phyloP scores from a whole-genome alignment of 2,329 filamentous ascomycete genomes.

The Diaporthe vexans region DNA sequence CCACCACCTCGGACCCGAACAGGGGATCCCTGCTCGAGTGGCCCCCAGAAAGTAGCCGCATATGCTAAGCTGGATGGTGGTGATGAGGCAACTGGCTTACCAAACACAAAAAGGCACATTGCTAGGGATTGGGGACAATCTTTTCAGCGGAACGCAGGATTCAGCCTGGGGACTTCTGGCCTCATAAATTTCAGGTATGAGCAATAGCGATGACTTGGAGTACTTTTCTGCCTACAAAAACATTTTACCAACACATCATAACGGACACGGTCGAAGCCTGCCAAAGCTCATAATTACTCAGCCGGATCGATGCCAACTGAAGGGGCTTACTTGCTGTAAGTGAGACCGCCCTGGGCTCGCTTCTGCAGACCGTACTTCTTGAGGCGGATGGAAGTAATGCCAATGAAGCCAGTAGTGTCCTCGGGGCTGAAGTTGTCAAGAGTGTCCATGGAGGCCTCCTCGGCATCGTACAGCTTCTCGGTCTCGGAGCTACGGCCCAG shows the following conservation, averaged over 20 bases:
- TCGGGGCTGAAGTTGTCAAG: slow-evolving; percentile 44
- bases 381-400: slow-evolving; percentile 67
- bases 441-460: slow-evolving; percentile 61
- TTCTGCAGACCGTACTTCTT: slow-evolving; percentile 55
- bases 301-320: not conserved
- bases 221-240: slow-evolving; percentile 11
- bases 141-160: not conserved
- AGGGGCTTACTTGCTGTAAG: slow-evolving; percentile 31
- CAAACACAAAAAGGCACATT: not conserved
- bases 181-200: not conserved
- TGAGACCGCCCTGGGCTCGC: slow-evolving; percentile 42
- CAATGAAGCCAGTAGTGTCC: slow-evolving; percentile 57
- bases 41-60: slow-evolving; percentile 12
- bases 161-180: not conserved
- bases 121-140: not conserved
- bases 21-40: slow-evolving; percentile 22
- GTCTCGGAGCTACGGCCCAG: slow-evolving; percentile 60
- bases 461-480: slow-evolving; percentile 65
- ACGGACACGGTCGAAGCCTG: not conserved
- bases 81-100: not conserved
- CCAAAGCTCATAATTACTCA: not conserved
- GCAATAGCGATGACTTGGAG: not conserved
- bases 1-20: slow-evolving; percentile 2
- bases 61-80: not conserved
- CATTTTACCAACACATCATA: not conserved